Evolutionary conservation across 768 basidiomycete genomes (phyloP).

Genomic region (Phylloporus rhodoxanthus): DNA sequence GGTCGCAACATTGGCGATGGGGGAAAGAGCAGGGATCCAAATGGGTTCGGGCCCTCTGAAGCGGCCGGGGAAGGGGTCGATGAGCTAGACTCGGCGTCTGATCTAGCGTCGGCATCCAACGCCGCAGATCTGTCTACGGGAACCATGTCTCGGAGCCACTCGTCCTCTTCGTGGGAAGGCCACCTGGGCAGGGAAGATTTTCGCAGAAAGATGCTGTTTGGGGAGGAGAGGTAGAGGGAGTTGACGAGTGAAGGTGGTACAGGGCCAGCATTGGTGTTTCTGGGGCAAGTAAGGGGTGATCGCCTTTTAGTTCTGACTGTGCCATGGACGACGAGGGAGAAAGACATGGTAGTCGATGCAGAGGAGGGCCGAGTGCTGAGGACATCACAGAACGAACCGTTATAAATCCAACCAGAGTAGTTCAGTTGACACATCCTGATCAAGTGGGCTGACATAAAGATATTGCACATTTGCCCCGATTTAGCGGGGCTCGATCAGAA

Average conservation of each 20-base stretch:
- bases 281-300: constrained; percentile 15
- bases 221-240: constrained; percentile 50
- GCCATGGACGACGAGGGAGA: constrained; percentile 12
- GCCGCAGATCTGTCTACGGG: constrained; percentile 27
- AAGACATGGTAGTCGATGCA: constrained; percentile 11
- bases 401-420: constrained; percentile 15
- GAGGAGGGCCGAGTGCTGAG: constrained; percentile 7
- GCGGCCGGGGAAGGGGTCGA: constrained; percentile 18
- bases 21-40: constrained; percentile 5
- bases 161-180: constrained; percentile 49
- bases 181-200: constrained; percentile 28
- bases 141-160: constrained; percentile 61
- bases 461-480: constrained; percentile 13
- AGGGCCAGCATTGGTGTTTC: constrained; percentile 36
- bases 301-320: constrained; percentile 12
- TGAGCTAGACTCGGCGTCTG: constrained; percentile 13
- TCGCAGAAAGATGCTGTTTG: constrained; percentile 44
- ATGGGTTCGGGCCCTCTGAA: constrained; percentile 13
- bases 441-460: constrained; percentile 24
- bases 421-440: constrained; percentile 24
- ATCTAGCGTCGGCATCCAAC: constrained; percentile 14
- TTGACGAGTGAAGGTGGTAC: constrained; percentile 54
- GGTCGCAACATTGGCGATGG: constrained; percentile 22
- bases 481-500: constrained; percentile 17
- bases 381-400: too few relatives aligned